Base-by-base conservation (phyloP, 345 rosid genomes). In the Salix koriyanagi region DNA sequence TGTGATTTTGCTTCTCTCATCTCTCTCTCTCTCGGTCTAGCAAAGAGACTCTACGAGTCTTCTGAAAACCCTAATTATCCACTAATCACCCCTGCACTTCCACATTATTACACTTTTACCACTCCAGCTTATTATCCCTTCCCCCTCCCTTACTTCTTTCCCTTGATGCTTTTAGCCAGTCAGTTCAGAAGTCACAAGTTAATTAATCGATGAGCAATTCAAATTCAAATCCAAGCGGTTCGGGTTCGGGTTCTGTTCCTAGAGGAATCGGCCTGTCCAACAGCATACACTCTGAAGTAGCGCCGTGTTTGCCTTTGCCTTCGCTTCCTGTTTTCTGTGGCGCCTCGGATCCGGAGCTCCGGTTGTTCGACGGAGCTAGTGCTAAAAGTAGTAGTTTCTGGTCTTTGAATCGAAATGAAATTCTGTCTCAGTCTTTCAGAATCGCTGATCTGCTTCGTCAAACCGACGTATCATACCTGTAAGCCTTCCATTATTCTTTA, bases 391-490 rank as follows among this genome's bases (percentile, higher is more conserved):
- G 77, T 71, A 65, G 75, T 65, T 67, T 70, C 30, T 85, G 90
- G 88, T 85, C 84, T 19, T 87, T 92, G 90, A 86, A 86, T 76
- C 91, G 94, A 56, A 69, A 48, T 15, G 97, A 91, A 79, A 85
- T 96, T 82, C 86, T 96, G 41, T 80, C 90, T 50, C 95, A 90
- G 77, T 86, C 97, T 0, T 75, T 81, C 73, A 81, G 86, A 82
- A 96, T 96, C 58, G 98, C 98, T 34, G 91, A 84, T 58, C 84
- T 96, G 81, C 99, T 96, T 70, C 79, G 84, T 0, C 76, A 79
- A 42, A 89, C 99, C 2, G 93, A 96, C 76, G 94, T 96, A 61
- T 96, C 99, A 19, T 94, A 96, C 79, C 75, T 96, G 99, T 96
- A 84, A 91, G 98, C 83, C 56, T 41, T 70, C 60, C 56, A 18